Evolutionary conservation across 2,329 filamentous ascomycete genomes (phyloP).

Genomic region (Endoconidiophora polonica): DNA sequence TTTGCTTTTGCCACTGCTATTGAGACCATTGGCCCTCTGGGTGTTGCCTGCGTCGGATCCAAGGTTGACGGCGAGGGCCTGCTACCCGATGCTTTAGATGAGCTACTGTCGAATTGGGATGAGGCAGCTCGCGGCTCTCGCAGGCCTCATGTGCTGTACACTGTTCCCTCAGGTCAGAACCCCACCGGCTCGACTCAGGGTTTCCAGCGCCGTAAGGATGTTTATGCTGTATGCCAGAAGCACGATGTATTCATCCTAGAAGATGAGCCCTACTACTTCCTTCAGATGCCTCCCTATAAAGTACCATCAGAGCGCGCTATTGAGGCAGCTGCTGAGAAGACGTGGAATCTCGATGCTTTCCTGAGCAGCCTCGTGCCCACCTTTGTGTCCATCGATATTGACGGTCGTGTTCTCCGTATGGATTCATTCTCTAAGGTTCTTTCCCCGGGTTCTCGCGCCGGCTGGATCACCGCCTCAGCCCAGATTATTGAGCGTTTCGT

Average conservation of each 20-base stretch:
- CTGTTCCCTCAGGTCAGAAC: conserved; percentile 66
- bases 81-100: conserved; percentile 34
- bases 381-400: conserved; percentile 57
- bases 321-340: conserved; percentile 34
- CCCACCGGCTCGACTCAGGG: conserved; percentile 76
- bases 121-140: conserved; percentile 24
- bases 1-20: conserved; percentile 71
- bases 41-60: conserved; percentile 33
- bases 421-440: conserved; percentile 92
- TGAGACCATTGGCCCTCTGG: conserved; percentile 39
- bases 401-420: conserved; percentile 77
- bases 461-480: conserved; percentile 79
- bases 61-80: conserved; percentile 37
- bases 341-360: conserved; percentile 46
- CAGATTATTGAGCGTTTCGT: conserved; percentile 72
- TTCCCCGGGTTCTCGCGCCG: conserved; percentile 61
- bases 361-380: conserved; percentile 44
- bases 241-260: conserved; percentile 80
- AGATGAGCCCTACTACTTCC: conserved; percentile 89
- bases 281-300: conserved; percentile 69
- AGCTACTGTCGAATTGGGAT: conserved; percentile 34
- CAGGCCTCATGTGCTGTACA: conserved; percentile 41
- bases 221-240: conserved; percentile 66
- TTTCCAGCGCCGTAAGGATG: conserved; percentile 44
- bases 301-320: conserved; percentile 45